These are phyloP conservation scores for Rossbeevera mucosa DNA, from an alignment of 768 basidiomycete species.

Conservation along the genomic window DNA sequence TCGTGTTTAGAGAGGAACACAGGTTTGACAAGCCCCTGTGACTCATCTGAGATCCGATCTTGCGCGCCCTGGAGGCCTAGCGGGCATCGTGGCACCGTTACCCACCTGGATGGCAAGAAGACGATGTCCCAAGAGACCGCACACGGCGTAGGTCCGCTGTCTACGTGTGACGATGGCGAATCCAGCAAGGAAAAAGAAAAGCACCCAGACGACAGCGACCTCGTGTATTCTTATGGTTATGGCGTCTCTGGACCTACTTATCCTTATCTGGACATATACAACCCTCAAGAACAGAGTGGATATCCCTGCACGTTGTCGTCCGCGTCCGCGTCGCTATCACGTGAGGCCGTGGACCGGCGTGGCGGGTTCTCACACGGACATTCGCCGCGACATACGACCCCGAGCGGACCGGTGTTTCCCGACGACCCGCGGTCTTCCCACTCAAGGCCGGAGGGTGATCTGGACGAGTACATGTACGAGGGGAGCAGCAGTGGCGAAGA, in stretches of 20 bases:
- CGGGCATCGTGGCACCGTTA: conserved; percentile 17
- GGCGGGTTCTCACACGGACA: neutral
- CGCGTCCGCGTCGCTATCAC: neutral
- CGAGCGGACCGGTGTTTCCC: neutral
- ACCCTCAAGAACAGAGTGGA: conserved; percentile 11
- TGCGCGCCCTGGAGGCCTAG: conserved; percentile 3
- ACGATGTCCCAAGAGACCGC: conserved; percentile 9
- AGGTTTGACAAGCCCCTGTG: conserved; percentile 3
- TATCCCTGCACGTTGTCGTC: neutral
- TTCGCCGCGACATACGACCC: neutral
- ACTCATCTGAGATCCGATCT: conserved; percentile 22
- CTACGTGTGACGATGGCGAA: conserved; percentile 11
- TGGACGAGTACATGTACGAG: neutral
- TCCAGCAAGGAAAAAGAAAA: conserved; percentile 7
- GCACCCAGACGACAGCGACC: neutral
- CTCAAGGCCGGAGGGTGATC: neutral
- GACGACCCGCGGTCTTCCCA: conserved; percentile 17
- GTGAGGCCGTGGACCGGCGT: neutral
- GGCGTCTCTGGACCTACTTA: conserved; percentile 23
- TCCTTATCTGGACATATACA: conserved; percentile 32
- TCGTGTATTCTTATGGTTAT: conserved; percentile 26
- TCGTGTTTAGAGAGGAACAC: conserved; percentile 3
- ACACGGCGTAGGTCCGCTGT: neutral
- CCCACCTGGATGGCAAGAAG: conserved; percentile 7
- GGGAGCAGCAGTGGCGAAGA: conserved; percentile 18